Base-by-base conservation (phyloP, 2,329 filamentous ascomycete genomes). In the Aspergillus sp. region DNA sequence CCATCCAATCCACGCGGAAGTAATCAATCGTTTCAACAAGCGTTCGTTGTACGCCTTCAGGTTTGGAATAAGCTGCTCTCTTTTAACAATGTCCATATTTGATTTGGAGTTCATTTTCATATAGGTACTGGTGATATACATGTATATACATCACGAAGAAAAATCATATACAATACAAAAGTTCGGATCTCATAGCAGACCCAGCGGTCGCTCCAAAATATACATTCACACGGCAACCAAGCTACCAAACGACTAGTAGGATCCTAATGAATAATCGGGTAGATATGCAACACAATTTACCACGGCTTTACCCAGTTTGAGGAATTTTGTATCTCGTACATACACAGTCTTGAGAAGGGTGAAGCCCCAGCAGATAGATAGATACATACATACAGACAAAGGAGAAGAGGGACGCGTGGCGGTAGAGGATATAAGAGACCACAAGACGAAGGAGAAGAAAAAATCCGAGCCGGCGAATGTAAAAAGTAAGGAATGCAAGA, bases 341-440 rank as follows among this genome's bases (percentile, higher is more conserved):
- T 63, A 66, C 59, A 63, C 64, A 61, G 49, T 59, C 58, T 66
- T 59, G 56, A 57, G 49, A 38, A 38, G 15, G 7, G 19, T 23
- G 38, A 17, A 22, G 22, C 13, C 50, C 51, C 49, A 5, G 48
- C 46, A 61, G 48, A 51, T 46, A 31, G 25, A 57, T 55, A 59
- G 43, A 59, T 49, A 59, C 51, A 62, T n/a, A 47, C 49, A n/a
- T 54, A 57, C 55, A 25, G 31, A 54, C 59, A 54, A 31, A 46
- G 25, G 41, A 41, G 38, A 50, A 43, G 23, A 49, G 22, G 43
- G 47, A 50, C 30, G 19, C 19, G 45, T 43, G 23, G 31, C 41
- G 43, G 38, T 52, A 50, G 38, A 53, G n/a, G 46, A 28, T 31
- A 57, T 22, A 47, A 34, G 23, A 41, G 34, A 43, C 45, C 38